These are phyloP conservation scores for Prunus davidiana DNA, from an alignment of 306 rosid genomes.

Conservation along the genomic window DNA sequence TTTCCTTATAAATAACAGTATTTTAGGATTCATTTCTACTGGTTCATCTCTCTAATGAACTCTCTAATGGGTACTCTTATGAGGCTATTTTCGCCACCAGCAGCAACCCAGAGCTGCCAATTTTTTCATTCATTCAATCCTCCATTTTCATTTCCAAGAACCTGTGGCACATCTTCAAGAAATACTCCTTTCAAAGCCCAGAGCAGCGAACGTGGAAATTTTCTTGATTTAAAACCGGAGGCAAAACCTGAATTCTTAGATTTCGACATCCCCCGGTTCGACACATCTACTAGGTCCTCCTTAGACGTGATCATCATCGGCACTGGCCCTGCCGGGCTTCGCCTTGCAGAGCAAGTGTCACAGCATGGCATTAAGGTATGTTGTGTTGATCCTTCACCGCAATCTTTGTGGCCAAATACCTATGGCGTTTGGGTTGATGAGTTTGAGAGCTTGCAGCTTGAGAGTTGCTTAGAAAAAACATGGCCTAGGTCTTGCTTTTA, in stretches of 20 bases:
- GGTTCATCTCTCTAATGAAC: not conserved
- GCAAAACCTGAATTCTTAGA: conserved; percentile 32
- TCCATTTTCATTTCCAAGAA: conserved; percentile 18
- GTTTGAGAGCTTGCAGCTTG: conserved; percentile 55
- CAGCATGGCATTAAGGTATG: conserved; percentile 66
- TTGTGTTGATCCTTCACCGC: conserved; percentile 77
- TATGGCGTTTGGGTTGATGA: conserved; percentile 90
- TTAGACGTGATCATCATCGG: conserved; percentile 68
- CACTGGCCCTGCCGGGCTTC: conserved; percentile 76
- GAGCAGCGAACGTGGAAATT: conserved; percentile 46
- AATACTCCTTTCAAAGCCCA: conserved; percentile 18
- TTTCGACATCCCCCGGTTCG: conserved; percentile 54
- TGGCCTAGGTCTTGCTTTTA: conserved; percentile 66
- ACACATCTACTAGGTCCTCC: conserved; percentile 34
- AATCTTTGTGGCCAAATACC: conserved; percentile 79
- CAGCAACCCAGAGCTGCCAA: conserved; percentile 4
- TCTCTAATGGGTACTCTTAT: conserved; percentile 38
- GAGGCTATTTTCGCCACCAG: conserved; percentile 31
- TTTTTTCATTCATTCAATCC: conserved; percentile 19
- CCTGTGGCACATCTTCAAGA: conserved; percentile 25
- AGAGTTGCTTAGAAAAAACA: conserved; percentile 63
- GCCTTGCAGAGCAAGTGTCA: conserved; percentile 73
- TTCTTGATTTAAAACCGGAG: conserved; percentile 57
- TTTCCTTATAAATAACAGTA: too few relatives aligned
- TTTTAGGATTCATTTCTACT: too few relatives aligned